Base-by-base conservation (phyloP, 495 filamentous ascomycete genomes). In the Penicillium cosmopolitanum region DNA sequence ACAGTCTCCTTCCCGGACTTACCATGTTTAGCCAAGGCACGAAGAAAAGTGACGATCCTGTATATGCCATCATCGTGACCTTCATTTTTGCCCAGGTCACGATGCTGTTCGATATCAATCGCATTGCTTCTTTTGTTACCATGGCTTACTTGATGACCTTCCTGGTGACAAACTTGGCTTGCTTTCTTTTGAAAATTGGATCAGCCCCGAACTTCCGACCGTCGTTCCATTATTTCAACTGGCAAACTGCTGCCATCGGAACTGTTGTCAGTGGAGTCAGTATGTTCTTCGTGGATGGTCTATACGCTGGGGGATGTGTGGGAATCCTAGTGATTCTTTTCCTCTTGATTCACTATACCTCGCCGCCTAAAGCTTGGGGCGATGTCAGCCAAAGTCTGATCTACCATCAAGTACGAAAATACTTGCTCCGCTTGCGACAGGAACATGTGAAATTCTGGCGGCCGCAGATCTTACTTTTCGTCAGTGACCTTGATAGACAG, bases 401-500 rank as follows among this genome's bases (percentile, higher is more conserved):
- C 50, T 96, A 95, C 64, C 92, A 96, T 63, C 92, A 96, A 74
- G 92, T 96, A 6, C 84, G 92, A 51, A 96, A 96, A 66, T 96
- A 96, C 61, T 73, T 96, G 16, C 77, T 96, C 47, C 84, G 92
- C 23, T 78, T 96, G 10, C 87, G 86, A 40, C 90, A 92, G 58
- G 91, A 96, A 58, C 92, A 96, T 65, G 92, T 96, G 70, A 96
- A 96, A 64, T 95, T 93, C 68, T 96, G 91, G 91, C 82, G 91
- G 42, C 91, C 91, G 0, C 92, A 88, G 66, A 94, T 96, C 55
- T 79, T 96, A 43, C 79, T 96, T 0, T 86, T 96, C 48, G 86
- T 96, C 58, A 95, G 91, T 67, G 88, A 93, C 59, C 85, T 93
- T 10, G 82, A 92, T 9, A 81, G 81, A 16, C 89, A 92, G 61